These are phyloP conservation scores for Heterobasidion irregulare DNA, from an alignment of 1,284 basidiomycete genomes.

Conservation along the genomic window DNA sequence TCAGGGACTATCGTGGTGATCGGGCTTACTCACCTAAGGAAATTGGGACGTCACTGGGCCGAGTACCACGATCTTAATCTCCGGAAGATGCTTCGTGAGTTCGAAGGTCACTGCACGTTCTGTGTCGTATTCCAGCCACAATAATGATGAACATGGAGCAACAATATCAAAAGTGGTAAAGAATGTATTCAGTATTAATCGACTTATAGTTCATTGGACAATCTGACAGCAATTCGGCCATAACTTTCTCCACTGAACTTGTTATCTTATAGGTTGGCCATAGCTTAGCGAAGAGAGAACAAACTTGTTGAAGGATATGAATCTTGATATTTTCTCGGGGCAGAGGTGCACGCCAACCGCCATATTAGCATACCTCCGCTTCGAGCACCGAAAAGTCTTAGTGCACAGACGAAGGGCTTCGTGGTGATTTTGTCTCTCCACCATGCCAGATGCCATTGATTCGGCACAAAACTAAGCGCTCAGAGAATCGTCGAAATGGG, in stretches of 20 bases:
- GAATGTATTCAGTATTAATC: constrained; percentile 60
- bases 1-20: not conserved
- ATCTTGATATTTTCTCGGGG: constrained; percentile 68
- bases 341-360: constrained; percentile 69
- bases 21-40: constrained; percentile 31
- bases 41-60: constrained; percentile 73
- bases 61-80: constrained; percentile 61
- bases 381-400: constrained; percentile 57
- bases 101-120: constrained; percentile 64
- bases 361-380: constrained; percentile 55
- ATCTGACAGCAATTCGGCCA: constrained; percentile 61
- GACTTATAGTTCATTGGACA: constrained; percentile 71
- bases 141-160: not conserved
- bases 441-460: constrained; percentile 55
- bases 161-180: constrained; percentile 1
- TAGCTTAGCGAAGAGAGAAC: not conserved
- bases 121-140: constrained; percentile 72
- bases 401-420: constrained; percentile 63
- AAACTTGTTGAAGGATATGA: not conserved
- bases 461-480: constrained; percentile 62
- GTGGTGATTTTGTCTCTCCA: constrained; percentile 48
- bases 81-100: constrained; percentile 58
- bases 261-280: not conserved
- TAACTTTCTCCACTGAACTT: constrained; percentile 72
- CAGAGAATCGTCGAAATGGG: constrained; percentile 72